Evolutionary conservation across 345 rosid genomes (phyloP).

Genomic region (Rhodamnia rubescens): DNA sequence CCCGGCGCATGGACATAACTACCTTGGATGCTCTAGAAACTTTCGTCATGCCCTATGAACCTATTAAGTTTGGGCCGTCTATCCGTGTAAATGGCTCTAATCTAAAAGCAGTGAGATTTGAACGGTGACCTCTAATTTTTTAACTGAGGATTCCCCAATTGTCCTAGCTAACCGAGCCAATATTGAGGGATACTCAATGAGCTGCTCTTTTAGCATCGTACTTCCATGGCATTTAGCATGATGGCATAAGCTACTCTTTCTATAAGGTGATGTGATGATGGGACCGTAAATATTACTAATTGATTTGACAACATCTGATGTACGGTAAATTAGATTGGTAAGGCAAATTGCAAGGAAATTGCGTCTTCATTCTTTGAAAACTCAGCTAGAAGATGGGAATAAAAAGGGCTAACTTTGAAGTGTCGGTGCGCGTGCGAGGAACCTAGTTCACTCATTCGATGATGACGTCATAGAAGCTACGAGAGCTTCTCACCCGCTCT

Average conservation of each 20-base stretch:
- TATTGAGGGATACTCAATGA: neutral
- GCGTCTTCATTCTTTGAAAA: neutral
- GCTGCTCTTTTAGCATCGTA: neutral
- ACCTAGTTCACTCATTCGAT: neutral
- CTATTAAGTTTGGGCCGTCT: neutral
- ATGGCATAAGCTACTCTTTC: neutral
- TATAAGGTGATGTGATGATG: too few relatives aligned
- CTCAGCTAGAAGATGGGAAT: too few relatives aligned
- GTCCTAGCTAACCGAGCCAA: neutral
- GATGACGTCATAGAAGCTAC: neutral
- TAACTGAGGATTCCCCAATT: neutral
- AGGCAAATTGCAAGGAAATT: neutral
- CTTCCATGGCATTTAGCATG: neutral
- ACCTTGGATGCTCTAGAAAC: neutral
- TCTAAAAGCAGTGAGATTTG: neutral
- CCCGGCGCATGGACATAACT: neutral
- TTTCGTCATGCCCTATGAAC: neutral
- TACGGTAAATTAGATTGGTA: neutral
- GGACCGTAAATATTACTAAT: neutral
- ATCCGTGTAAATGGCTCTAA: neutral
- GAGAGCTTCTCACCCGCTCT: neutral
- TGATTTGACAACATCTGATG: neutral
- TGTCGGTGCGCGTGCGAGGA: neutral
- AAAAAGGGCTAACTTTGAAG: neutral
- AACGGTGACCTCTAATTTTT: neutral